A percentile compares a stretch with the other conserved stretches of the same genome.
Evolutionary conservation across 2,329 filamentous ascomycete species (phyloP).

Genomic region (Chaetomium globosum): DNA sequence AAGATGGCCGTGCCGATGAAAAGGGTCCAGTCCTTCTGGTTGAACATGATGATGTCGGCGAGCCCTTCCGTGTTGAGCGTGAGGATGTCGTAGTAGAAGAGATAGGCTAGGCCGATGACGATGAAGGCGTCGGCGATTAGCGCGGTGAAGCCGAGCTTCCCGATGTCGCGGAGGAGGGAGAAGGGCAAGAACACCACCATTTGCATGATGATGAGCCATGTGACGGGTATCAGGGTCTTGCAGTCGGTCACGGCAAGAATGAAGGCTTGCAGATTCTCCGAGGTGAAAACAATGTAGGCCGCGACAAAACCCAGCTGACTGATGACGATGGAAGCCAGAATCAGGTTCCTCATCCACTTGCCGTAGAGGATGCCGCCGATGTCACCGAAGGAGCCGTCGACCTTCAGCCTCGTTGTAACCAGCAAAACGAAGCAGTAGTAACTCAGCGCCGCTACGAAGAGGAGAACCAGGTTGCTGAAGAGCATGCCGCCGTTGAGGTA

Average conservation of each 20-base stretch:
- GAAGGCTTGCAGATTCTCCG: slow-evolving; percentile 93
- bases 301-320: slow-evolving; percentile 95
- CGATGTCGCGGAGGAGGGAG: slow-evolving; percentile 92
- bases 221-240: slow-evolving; percentile 80
- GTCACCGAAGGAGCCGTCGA: slow-evolving; percentile 95
- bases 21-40: slow-evolving; percentile 87
- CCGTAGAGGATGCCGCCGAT: slow-evolving; percentile 93
- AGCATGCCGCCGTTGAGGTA: slow-evolving; percentile 97
- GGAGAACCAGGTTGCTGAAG: slow-evolving; percentile 89
- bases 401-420: slow-evolving; percentile 78
- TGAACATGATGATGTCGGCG: slow-evolving; percentile 87
- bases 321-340: slow-evolving; percentile 88
- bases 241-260: slow-evolving; percentile 89
- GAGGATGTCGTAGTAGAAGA: slow-evolving; percentile 92
- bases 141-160: slow-evolving; percentile 93
- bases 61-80: slow-evolving; percentile 77
- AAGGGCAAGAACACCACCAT: slow-evolving; percentile 94
- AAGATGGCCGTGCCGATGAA: slow-evolving; percentile 99
- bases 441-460: slow-evolving; percentile 80
- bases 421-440: slow-evolving; percentile 98
- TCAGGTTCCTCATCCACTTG: slow-evolving; percentile 82
- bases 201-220: slow-evolving; percentile 89
- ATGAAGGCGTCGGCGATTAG: slow-evolving; percentile 94
- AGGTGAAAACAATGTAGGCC: slow-evolving; percentile 95
- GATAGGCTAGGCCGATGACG: slow-evolving; percentile 83